Evolutionary conservation across 1,284 basidiomycete genomes (phyloP).

Genomic region (Termitomyces sp.): DNA sequence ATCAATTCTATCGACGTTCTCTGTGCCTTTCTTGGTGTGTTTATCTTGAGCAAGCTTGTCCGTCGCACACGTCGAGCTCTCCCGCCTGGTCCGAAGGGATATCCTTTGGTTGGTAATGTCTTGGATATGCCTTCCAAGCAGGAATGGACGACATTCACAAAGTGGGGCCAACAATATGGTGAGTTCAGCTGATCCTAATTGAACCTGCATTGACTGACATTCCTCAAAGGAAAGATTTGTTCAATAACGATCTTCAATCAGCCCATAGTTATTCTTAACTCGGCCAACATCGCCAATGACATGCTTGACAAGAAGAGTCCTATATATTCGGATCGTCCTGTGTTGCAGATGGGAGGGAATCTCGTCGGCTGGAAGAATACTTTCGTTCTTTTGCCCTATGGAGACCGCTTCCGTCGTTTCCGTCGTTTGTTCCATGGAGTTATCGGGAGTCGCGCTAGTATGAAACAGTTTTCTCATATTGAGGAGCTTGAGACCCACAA

Average conservation of each 20-base stretch:
- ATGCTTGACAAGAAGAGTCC: conserved; percentile 64
- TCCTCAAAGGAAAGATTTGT: conserved; percentile 49
- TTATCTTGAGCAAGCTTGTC: conserved; percentile 27
- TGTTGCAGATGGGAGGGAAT: conserved; percentile 54
- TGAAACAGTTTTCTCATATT: conserved; percentile 43
- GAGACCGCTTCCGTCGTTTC: conserved; percentile 56
- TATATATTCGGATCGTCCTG: conserved; percentile 68
- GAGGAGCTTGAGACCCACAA: conserved; percentile 50
- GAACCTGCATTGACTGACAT: background rate
- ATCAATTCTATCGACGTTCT: conserved; percentile 26
- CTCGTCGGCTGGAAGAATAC: conserved; percentile 58
- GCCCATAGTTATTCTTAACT: conserved; percentile 56
- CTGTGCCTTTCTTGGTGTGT: conserved; percentile 28
- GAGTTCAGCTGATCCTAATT: conserved; percentile 11
- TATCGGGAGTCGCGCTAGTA: conserved; percentile 48
- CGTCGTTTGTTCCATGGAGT: conserved; percentile 53
- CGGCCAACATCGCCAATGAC: conserved; percentile 44
- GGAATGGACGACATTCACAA: conserved; percentile 51
- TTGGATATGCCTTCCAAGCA: conserved; percentile 48
- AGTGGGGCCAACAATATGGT: conserved; percentile 51
- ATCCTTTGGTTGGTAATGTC: conserved; percentile 48
- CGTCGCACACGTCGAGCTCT: conserved; percentile 20
- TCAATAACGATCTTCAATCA: conserved; percentile 57
- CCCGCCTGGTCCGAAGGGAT: conserved; percentile 47
- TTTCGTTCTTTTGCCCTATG: conserved; percentile 56